Conservation (phyloP, 106 monocot species). For the Dendrobium catenatum region DNA sequence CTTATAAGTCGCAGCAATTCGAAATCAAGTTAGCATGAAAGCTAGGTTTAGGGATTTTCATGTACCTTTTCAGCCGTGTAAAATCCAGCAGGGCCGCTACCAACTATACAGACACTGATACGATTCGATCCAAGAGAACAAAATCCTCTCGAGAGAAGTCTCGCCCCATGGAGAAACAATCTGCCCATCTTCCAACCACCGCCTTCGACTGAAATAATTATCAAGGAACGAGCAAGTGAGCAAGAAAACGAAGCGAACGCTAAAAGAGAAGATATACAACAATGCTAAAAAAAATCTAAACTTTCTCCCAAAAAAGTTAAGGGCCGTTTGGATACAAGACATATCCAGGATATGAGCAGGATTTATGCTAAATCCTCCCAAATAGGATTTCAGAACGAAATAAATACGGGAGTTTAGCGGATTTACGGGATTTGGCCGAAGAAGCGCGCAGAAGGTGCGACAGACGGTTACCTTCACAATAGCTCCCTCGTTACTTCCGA, state of each 20-base stretch:
- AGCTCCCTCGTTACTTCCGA: no score
- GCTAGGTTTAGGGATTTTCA: background rate
- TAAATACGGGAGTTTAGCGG: no score
- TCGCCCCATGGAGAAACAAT: constrained; percentile 6
- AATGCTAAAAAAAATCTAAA: no score
- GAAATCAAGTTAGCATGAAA: background rate
- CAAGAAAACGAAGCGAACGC: background rate
- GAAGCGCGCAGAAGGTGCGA: no score
- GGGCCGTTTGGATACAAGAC: no score
- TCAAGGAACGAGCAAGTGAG: background rate
- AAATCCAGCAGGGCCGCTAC: constrained; percentile 90
- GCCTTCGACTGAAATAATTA: background rate
- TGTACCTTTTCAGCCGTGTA: constrained; percentile 89
- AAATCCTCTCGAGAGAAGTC: constrained; percentile 19
- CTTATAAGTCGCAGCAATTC: background rate
- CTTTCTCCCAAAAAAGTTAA: no score
- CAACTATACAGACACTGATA: constrained; percentile 72
- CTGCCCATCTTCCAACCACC: constrained; percentile 5
- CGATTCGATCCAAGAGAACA: constrained; percentile 14
- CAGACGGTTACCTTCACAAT: no score
- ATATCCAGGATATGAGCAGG: no score
- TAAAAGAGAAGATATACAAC: background rate
- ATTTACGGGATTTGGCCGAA: no score
- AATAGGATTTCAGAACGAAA: no score
- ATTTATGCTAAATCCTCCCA: no score